These are phyloP conservation scores for Actinomortierella ambigua DNA, from an alignment of 371 early-diverging fungal species.

Conservation along the genomic window DNA sequence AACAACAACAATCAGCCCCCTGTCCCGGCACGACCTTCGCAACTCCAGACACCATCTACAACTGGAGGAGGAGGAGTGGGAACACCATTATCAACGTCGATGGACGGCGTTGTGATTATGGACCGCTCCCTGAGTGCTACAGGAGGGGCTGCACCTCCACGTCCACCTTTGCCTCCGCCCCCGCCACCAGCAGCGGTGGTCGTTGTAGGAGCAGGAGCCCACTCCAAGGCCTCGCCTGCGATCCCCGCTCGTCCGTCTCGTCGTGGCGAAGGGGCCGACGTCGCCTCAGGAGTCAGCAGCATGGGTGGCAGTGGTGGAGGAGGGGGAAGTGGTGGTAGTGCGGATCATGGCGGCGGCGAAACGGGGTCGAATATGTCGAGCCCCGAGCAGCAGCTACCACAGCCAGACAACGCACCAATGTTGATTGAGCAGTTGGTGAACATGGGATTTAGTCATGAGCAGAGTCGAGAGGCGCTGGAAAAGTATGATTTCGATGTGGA, in stretches of 20 bases:
- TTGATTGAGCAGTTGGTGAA: constrained; percentile 61
- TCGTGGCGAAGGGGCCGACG: too few relatives aligned
- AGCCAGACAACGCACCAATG: constrained; percentile 27
- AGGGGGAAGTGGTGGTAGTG: not conserved
- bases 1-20: constrained; percentile 10
- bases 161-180: too few relatives aligned
- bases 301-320: constrained; percentile 1
- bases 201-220: too few relatives aligned
- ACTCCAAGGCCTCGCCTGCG: too few relatives aligned
- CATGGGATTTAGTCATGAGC: constrained; percentile 82
- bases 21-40: constrained; percentile 31
- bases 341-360: not conserved
- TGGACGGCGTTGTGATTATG: not conserved
- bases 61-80: not conserved
- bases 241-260: too few relatives aligned
- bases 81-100: constrained; percentile 1
- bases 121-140: not conserved
- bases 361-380: not conserved
- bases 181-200: too few relatives aligned
- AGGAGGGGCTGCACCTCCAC: too few relatives aligned
- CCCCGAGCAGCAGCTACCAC: constrained; percentile 11
- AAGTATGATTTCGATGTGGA: constrained; percentile 79
- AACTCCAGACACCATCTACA: not conserved
- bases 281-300: too few relatives aligned
- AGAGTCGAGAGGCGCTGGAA: constrained; percentile 78